A percentile compares a stretch with the other conserved stretches of the same genome.
phyloP scores from a whole-genome alignment of 106 monocot species.

The Dioscorea alata region DNA sequence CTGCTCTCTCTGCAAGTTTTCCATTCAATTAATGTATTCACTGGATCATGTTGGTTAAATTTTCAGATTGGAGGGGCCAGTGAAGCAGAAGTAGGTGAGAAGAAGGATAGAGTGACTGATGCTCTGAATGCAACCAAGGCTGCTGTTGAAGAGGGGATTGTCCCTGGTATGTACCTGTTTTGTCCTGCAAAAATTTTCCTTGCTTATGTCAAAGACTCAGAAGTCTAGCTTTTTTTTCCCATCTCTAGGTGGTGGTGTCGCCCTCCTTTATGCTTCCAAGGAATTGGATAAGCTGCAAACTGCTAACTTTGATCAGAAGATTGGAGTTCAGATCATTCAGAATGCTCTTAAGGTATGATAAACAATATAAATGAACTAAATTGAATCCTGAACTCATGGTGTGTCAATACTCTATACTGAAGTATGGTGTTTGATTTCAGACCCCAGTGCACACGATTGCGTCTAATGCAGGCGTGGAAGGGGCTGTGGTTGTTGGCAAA shows the following conservation, averaged over 20 bases:
- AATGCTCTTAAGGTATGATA: constrained; percentile 51
- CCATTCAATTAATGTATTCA: too few relatives aligned
- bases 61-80: constrained; percentile 69
- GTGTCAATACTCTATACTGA: too few relatives aligned
- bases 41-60: not conserved
- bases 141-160: constrained; percentile 77
- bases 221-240: too few relatives aligned
- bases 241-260: constrained; percentile 58
- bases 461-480: constrained; percentile 66
- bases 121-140: constrained; percentile 78
- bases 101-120: constrained; percentile 72
- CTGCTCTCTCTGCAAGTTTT: too few relatives aligned
- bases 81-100: constrained; percentile 74
- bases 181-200: not conserved
- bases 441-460: constrained; percentile 62
- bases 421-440: constrained; percentile 15
- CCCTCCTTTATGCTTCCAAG: constrained; percentile 62
- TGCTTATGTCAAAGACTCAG: too few relatives aligned
- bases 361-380: too few relatives aligned
- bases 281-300: constrained; percentile 57
- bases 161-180: constrained; percentile 39
- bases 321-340: constrained; percentile 74
- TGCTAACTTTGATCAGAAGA: constrained; percentile 78
- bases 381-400: too few relatives aligned
- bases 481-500: constrained; percentile 67